Evolutionary conservation across 2,329 filamentous ascomycete species (phyloP).

Genomic region (Aspergillus arachidicola): DNA sequence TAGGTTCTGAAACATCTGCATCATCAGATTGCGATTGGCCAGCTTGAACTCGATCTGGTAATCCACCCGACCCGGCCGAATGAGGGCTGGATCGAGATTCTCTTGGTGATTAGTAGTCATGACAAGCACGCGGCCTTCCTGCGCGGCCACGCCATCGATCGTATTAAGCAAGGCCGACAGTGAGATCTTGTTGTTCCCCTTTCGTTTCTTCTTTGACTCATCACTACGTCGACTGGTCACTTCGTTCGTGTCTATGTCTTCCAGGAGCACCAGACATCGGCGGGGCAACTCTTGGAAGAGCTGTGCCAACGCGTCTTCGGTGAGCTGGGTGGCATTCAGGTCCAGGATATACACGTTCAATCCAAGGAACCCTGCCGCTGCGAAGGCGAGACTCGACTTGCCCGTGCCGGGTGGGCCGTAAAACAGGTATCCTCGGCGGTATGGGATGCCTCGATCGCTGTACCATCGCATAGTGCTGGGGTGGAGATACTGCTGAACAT

Average conservation of each 20-base stretch:
- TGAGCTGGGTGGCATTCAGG: conserved; percentile 58
- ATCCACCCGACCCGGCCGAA: conserved; percentile 10
- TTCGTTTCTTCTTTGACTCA: neutral
- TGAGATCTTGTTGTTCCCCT: conserved; percentile 3
- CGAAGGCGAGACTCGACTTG: conserved; percentile 17
- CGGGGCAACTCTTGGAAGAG: conserved; percentile 64
- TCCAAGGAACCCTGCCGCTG: conserved; percentile 62
- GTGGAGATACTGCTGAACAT: conserved; percentile 10
- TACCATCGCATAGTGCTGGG: conserved; percentile 22
- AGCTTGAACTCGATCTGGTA: conserved; percentile 10
- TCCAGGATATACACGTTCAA: conserved; percentile 68
- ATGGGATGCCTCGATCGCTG: conserved; percentile 61
- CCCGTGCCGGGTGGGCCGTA: conserved; percentile 16
- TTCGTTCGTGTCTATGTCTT: conserved; percentile 62
- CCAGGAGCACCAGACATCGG: conserved; percentile 66
- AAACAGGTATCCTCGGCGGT: conserved; percentile 67
- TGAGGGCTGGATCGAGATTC: conserved; percentile 4
- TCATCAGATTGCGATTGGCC: conserved; percentile 6
- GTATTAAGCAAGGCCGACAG: conserved; percentile 9
- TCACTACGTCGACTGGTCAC: conserved; percentile 2
- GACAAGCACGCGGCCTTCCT: conserved; percentile 11
- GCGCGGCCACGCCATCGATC: conserved; percentile 7
- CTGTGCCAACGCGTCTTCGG: conserved; percentile 60
- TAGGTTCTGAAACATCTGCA: conserved; percentile 11
- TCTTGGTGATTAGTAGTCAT: conserved; percentile 12